phyloP scores from a whole-genome alignment of 768 basidiomycete species.

The Collybia sordida region DNA sequence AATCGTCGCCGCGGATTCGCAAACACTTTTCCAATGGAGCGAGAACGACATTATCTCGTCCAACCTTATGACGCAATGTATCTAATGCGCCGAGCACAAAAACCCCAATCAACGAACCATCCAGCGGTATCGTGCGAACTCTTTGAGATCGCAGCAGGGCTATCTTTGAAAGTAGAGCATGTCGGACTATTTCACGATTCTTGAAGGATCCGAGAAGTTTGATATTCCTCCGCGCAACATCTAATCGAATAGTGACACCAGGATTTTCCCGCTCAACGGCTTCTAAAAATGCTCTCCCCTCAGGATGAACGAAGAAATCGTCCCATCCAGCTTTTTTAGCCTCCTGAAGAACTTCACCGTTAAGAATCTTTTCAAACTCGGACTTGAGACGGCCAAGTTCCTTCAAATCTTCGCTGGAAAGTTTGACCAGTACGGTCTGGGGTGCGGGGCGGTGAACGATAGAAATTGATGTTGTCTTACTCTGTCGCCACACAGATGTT shows the following conservation, averaged over 20 bases:
- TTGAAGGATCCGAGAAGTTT: slow-evolving; percentile 52
- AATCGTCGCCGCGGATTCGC: slow-evolving; percentile 54
- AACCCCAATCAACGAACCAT: slow-evolving; percentile 40
- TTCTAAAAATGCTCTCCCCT: slow-evolving; percentile 45
- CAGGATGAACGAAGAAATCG: slow-evolving; percentile 47
- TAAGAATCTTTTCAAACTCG: slow-evolving; percentile 59
- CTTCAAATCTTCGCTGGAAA: slow-evolving; percentile 50
- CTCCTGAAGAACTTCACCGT: slow-evolving; percentile 56
- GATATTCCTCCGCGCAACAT: slow-evolving; percentile 41
- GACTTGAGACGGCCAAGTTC: slow-evolving; percentile 56
- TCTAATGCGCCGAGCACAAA: slow-evolving; percentile 48
- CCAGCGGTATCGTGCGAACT: slow-evolving; percentile 44
- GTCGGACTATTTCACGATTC: slow-evolving; percentile 38
- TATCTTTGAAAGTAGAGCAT: slow-evolving; percentile 48
- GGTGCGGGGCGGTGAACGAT: slow-evolving; percentile 16
- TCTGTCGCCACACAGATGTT: slow-evolving; percentile 28
- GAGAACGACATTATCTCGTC: slow-evolving; percentile 54
- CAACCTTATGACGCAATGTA: slow-evolving; percentile 47
- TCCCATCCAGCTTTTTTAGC: slow-evolving; percentile 65
- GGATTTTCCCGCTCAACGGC: slow-evolving; percentile 37
- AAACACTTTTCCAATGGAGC: slow-evolving; percentile 44
- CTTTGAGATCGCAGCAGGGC: slow-evolving; percentile 40
- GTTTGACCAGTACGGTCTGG: slow-evolving; percentile 34
- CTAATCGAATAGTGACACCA: slow-evolving; percentile 43
- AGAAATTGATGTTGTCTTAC: slow-evolving; percentile 23